A percentile compares a stretch with the other conserved stretches of the same genome.
These are phyloP conservation scores for Mycena vitilis DNA, from an alignment of 768 basidiomycete genomes.

Conservation along the genomic window DNA sequence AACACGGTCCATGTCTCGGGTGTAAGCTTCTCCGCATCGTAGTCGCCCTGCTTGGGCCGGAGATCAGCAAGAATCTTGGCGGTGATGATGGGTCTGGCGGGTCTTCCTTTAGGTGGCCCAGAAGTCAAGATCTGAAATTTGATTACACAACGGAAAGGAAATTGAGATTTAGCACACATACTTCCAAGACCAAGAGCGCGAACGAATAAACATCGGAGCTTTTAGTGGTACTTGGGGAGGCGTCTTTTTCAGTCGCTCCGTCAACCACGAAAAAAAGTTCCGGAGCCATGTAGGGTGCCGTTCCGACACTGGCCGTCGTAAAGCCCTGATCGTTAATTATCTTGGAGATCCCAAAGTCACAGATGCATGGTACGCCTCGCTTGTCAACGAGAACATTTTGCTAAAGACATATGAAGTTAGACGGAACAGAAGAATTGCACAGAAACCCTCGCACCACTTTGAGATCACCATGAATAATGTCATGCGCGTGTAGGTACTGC, in stretches of 20 bases:
- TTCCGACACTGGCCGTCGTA: constrained; percentile 30
- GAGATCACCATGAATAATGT: constrained; percentile 40
- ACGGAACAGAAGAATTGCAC: not conserved
- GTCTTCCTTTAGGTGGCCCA: constrained; percentile 20
- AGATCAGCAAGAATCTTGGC: not conserved
- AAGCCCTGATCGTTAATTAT: constrained; percentile 22
- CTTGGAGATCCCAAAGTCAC: constrained; percentile 41
- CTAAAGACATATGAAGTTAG: constrained; percentile 17
- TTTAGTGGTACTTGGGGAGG: constrained; percentile 12
- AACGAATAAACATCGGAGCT: constrained; percentile 38
- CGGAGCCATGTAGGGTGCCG: constrained; percentile 38
- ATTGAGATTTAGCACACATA: not conserved
- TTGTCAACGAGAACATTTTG: constrained; percentile 41
- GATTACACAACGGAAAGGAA: not conserved
- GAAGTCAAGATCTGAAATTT: constrained; percentile 13
- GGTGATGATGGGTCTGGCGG: constrained; percentile 4
- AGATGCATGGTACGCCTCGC: constrained; percentile 31
- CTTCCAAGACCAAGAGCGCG: constrained; percentile 32
- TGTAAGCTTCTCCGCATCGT: not conserved
- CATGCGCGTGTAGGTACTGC: constrained; percentile 36
- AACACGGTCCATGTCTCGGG: constrained; percentile 1
- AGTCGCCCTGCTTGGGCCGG: constrained; percentile 14
- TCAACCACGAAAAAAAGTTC: constrained; percentile 31
- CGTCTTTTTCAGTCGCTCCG: not conserved
- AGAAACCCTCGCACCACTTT: constrained; percentile 32